Conservation (phyloP, 2,329 filamentous ascomycete genomes). For the Thielaviopsis cerberus region DNA sequence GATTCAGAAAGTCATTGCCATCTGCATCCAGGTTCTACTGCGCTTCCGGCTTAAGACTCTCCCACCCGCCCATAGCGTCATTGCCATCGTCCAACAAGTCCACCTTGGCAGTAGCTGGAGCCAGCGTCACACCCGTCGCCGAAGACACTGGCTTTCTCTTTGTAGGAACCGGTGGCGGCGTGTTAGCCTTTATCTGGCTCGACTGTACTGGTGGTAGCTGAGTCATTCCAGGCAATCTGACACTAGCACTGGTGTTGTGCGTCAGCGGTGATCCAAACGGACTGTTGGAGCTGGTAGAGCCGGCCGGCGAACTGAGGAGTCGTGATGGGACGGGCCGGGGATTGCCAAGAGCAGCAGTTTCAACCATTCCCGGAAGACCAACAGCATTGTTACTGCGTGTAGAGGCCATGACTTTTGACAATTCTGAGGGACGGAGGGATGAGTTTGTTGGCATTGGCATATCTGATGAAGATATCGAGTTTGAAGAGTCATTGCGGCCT, state of each 20-base stretch:
- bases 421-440: neutral
- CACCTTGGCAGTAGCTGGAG: slow-evolving; percentile 18
- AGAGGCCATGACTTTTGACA: neutral
- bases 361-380: slow-evolving; percentile 3
- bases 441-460: neutral
- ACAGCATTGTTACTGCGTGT: neutral
- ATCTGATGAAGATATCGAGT: neutral
- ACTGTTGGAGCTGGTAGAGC: neutral
- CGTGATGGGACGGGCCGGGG: neutral
- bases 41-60: slow-evolving; percentile 31
- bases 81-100: slow-evolving; percentile 30
- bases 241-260: neutral
- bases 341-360: neutral
- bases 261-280: neutral
- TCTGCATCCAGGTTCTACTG: neutral
- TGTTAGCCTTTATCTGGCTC: neutral
- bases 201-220: neutral
- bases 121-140: slow-evolving; percentile 14
- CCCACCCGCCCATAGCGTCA: slow-evolving; percentile 34
- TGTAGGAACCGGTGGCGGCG: slow-evolving; percentile 11
- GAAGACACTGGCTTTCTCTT: slow-evolving; percentile 16
- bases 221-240: slow-evolving; percentile 4
- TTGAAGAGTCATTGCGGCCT: neutral
- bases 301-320: neutral
- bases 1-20: neutral